A percentile compares a stretch with the other conserved stretches of the same genome.
Conservation (phyloP, 1,284 basidiomycete species). For the Bjerkandera adusta region DNA sequence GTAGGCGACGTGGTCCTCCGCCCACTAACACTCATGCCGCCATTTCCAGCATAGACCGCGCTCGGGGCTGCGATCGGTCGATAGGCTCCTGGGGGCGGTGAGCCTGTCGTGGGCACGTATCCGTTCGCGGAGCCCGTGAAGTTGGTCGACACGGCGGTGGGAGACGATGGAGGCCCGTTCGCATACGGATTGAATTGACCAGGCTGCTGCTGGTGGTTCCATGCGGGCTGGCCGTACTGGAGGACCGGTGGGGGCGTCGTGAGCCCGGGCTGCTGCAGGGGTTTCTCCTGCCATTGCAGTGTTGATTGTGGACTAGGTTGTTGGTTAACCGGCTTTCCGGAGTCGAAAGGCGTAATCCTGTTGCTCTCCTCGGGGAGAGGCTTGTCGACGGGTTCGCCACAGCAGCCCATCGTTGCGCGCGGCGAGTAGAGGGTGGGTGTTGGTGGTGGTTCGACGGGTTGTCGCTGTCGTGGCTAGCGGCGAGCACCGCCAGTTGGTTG, state of each 20-base stretch:
- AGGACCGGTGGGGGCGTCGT: conserved; percentile 44
- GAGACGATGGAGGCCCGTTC: conserved; percentile 20
- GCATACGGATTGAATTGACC: conserved; percentile 17
- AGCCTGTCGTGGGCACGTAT: conserved; percentile 4
- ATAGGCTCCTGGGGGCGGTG: conserved; percentile 1
- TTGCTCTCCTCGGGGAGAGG: conserved; percentile 24
- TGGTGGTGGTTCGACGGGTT: background rate
- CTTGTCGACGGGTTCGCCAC: conserved; percentile 41
- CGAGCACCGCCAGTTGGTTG: background rate
- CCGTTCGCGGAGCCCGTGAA: background rate
- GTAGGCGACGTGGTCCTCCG: conserved; percentile 20
- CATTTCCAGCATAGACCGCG: conserved; percentile 15
- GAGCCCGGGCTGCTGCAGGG: conserved; percentile 35
- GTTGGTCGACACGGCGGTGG: conserved; percentile 23
- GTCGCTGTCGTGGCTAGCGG: background rate
- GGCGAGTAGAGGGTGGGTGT: background rate
- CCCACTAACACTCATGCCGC: conserved; percentile 21
- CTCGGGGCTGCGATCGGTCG: conserved; percentile 15
- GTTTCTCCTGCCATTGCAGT: conserved; percentile 28
- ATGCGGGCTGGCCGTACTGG: conserved; percentile 26
- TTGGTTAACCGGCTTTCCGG: conserved; percentile 35
- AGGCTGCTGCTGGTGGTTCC: conserved; percentile 13
- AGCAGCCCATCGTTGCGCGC: conserved; percentile 49
- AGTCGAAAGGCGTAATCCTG: conserved; percentile 21
- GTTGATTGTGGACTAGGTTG: conserved; percentile 43